phyloP scores from a whole-genome alignment of 306 rosid genomes.

The Geum urbanum region DNA sequence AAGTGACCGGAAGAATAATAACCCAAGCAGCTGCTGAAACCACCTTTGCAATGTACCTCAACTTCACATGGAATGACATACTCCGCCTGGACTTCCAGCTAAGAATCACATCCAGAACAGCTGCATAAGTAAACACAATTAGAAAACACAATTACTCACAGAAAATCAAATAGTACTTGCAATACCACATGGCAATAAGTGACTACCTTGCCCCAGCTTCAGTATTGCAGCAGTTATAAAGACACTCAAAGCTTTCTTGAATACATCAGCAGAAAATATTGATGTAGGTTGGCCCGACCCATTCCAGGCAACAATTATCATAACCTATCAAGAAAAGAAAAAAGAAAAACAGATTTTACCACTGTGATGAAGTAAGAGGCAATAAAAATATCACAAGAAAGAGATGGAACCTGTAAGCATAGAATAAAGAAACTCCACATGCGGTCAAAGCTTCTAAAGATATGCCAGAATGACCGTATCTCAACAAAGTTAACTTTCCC shows the following conservation, averaged over 20 bases:
- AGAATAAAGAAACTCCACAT: slow-evolving; percentile 96
- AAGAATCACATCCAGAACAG: slow-evolving; percentile 87
- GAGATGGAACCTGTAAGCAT: slow-evolving; percentile 71
- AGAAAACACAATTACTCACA: slow-evolving; percentile 2
- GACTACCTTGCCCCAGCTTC: slow-evolving; percentile 86
- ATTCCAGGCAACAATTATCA: slow-evolving; percentile 96
- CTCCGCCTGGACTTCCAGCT: slow-evolving; percentile 85
- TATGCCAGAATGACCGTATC: slow-evolving; percentile 93
- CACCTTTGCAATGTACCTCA: slow-evolving; percentile 85
- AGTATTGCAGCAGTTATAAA: slow-evolving; percentile 90
- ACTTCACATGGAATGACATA: slow-evolving; percentile 77
- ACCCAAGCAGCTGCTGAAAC: slow-evolving; percentile 95
- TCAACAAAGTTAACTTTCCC: slow-evolving; percentile 95
- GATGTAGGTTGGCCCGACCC: slow-evolving; percentile 74
- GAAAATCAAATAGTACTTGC: not conserved
- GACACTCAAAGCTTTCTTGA: slow-evolving; percentile 84
- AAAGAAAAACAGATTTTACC: slow-evolving; percentile 16
- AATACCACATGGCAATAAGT: not conserved
- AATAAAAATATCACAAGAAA: slow-evolving; percentile 1
- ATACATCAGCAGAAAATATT: slow-evolving; percentile 55
- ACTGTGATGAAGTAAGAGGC: not conserved
- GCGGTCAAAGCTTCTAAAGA: slow-evolving; percentile 96
- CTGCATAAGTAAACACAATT: slow-evolving; percentile 42
- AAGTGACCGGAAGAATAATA: slow-evolving; percentile 76
- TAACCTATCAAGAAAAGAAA: slow-evolving; percentile 48